Conservation (phyloP, 2,329 filamentous ascomycete species). For the Fragosphaeria purpurea region DNA sequence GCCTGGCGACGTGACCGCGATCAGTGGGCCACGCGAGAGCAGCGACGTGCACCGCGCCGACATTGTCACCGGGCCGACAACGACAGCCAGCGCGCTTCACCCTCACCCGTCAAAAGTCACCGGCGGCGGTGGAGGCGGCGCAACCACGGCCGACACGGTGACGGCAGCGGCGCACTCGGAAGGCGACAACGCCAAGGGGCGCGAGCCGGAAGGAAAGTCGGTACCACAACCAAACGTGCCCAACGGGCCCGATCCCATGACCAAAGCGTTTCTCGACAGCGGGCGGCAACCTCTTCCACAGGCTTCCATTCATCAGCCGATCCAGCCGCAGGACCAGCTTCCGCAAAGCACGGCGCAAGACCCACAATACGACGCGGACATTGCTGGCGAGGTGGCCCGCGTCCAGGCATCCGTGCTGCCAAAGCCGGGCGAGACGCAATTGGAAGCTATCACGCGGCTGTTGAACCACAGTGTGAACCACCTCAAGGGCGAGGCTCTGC, state of each 20-base stretch:
- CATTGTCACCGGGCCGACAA: conserved; percentile 14
- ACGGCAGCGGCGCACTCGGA: not conserved
- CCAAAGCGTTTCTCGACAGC: conserved; percentile 16
- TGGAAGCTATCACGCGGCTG: conserved; percentile 52
- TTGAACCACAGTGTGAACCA: conserved; percentile 53
- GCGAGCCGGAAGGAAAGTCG: too few species aligned
- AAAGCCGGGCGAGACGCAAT: conserved; percentile 39
- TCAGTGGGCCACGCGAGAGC: not conserved
- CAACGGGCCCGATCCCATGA: conserved; percentile 8
- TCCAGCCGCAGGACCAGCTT: conserved; percentile 19
- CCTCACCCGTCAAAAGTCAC: conserved; percentile 3
- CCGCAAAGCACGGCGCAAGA: conserved; percentile 48
- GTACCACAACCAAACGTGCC: conserved; percentile 7
- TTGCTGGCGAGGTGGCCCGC: conserved; percentile 50
- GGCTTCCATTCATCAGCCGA: conserved; percentile 15
- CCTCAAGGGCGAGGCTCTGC: conserved; percentile 37
- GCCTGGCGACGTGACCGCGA: conserved; percentile 9
- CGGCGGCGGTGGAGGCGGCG: not conserved
- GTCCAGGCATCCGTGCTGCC: conserved; percentile 48
- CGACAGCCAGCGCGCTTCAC: conserved; percentile 13
- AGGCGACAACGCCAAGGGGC: not conserved
- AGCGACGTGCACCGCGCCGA: conserved; percentile 10
- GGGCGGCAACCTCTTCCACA: conserved; percentile 16
- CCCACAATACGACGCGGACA: conserved; percentile 53
- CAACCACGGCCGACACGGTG: not conserved